Evolutionary conservation across 148 eudicot genomes (phyloP), one percentile per base, ranked within the genome.

Genomic region (Camellia granthamiana): DNA sequence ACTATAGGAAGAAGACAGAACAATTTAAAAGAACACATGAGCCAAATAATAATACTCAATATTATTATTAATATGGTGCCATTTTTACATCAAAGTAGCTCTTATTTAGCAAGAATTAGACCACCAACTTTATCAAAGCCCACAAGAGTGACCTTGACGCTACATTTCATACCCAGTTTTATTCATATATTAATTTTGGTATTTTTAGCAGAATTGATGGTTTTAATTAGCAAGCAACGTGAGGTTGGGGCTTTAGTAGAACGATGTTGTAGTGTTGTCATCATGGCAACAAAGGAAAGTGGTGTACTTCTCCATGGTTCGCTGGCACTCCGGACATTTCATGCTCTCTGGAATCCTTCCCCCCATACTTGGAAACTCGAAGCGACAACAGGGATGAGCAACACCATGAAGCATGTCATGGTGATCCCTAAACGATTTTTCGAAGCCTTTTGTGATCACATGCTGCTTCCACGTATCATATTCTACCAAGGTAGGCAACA

Each of bases 311-410:
- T 84, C 80, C 90, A 89, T 89, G 42, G n/a, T 41, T 2, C 84
- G 84, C 21, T 56, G 84, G 69, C 94, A 91, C 77, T 87, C 89
- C 1, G 94, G 94, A 74, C 94, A 91, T 23, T 65, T 49, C 83
- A 91, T 80, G 6, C 44, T 10, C 0, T 65, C 74, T 0, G 94
- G 94, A 11, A 83, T 80, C 78, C 74, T 88, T 18, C 88, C 88
- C 0, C 80, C 81, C 8, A 54, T 73, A 6, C 63, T 47, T 5
- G 87, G 89, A 42, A 91, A 89, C 78, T 85, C 87, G 30, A 91
- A 81, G 14, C 84, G 51, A 18, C 83, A 82, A 19, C 92, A 91
- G 0, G 90, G 90, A 7, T 42, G 56, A 4, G 83, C 74, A 13
- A 47, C 54, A 3, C 46, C 74, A 41, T 80, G 84, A 30, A 85